Conservation (phyloP, 768 basidiomycete genomes). For the Leucogyrophana mollusca region DNA sequence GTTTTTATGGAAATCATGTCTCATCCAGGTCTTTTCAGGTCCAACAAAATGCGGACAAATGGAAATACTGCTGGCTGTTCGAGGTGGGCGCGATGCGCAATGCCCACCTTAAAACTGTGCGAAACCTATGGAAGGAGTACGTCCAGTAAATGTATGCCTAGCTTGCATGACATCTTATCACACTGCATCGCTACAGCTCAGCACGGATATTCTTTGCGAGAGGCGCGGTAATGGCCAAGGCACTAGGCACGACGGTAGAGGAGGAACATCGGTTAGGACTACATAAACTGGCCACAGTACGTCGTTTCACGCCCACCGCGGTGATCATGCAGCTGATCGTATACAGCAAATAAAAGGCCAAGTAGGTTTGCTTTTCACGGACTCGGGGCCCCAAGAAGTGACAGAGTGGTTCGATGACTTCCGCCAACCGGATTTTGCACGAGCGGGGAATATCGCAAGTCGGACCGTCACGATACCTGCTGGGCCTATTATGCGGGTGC, state of each 20-base stretch:
- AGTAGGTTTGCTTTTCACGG: constrained; percentile 90
- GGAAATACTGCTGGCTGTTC: constrained; percentile 95
- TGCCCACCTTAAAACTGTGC: constrained; percentile 89
- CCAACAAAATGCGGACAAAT: constrained; percentile 82
- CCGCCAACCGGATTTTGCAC: constrained; percentile 86
- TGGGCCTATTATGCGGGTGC: constrained; percentile 81
- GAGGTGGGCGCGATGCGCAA: constrained; percentile 96
- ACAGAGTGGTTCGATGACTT: constrained; percentile 94
- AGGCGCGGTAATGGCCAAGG: constrained; percentile 92
- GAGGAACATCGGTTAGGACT: constrained; percentile 83
- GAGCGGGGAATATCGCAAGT: constrained; percentile 78
- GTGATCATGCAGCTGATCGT: neutral
- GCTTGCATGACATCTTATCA: neutral
- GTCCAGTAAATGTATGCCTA: constrained; percentile 26
- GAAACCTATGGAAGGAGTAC: constrained; percentile 91
- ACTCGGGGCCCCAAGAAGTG: constrained; percentile 87
- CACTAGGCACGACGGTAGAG: constrained; percentile 82
- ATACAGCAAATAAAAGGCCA: constrained; percentile 90
- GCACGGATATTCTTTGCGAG: constrained; percentile 90
- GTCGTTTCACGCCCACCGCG: constrained; percentile 15
- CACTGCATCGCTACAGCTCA: constrained; percentile 46
- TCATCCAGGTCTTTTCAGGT: constrained; percentile 49
- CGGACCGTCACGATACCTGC: constrained; percentile 73
- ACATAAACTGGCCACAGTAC: constrained; percentile 74
- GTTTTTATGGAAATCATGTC: neutral